Percentiles rank a stretch among this genome's conserved stretches.
Evolutionary conservation across 2,329 filamentous ascomycete genomes (phyloP).

Genomic region (Colletotrichum cereale): DNA sequence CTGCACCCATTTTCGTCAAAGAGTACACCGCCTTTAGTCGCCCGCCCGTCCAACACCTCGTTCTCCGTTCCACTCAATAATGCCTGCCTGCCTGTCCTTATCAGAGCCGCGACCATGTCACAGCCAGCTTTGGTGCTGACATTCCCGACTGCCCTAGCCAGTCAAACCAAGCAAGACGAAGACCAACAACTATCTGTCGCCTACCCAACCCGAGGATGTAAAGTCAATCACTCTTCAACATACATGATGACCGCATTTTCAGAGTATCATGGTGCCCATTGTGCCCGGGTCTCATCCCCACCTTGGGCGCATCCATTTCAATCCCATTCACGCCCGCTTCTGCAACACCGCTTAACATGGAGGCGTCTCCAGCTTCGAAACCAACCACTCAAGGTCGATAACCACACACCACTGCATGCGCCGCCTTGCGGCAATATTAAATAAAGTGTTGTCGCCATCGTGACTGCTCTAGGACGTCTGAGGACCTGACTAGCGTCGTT

Average conservation of each 20-base stretch:
- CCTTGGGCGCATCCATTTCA: constrained; percentile 20
- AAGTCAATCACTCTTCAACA: constrained; percentile 32
- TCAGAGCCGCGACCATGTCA: constrained; percentile 23
- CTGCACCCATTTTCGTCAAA: neutral
- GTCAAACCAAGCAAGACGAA: constrained; percentile 3
- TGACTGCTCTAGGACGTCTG: constrained; percentile 15
- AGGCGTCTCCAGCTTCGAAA: constrained; percentile 30
- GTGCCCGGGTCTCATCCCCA: constrained; percentile 23
- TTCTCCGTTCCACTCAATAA: constrained; percentile 32
- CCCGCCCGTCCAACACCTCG: constrained; percentile 11
- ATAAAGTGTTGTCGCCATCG: constrained; percentile 35
- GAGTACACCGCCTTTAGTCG: constrained; percentile 28
- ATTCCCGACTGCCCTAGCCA: constrained; percentile 11
- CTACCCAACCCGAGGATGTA: constrained; percentile 11
- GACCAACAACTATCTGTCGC: constrained; percentile 20
- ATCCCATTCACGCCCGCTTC: constrained; percentile 35
- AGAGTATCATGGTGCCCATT: constrained; percentile 32
- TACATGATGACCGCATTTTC: constrained; percentile 41
- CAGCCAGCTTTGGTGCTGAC: constrained; percentile 38
- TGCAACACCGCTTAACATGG: constrained; percentile 24
- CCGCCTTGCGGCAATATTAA: constrained; percentile 30
- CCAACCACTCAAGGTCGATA: constrained; percentile 22
- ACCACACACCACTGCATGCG: constrained; percentile 29
- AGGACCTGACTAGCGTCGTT: constrained; percentile 28
- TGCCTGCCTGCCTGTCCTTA: constrained; percentile 35